Base-by-base conservation (phyloP, 2,329 filamentous ascomycete species). In the Chrysoporthe deuterocubensis region DNA sequence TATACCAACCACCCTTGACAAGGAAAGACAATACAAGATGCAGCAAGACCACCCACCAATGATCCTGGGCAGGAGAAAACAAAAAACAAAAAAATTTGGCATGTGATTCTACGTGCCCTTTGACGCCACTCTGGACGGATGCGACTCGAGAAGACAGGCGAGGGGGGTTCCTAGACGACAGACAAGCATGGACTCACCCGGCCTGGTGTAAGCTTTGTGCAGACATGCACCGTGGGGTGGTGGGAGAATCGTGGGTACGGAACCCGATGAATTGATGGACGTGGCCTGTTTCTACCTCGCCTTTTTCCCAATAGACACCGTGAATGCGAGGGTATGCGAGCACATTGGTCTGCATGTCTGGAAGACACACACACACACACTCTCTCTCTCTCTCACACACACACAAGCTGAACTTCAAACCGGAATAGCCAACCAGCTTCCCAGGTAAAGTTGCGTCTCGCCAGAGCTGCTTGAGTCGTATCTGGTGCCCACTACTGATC, bases 1-100 rank as follows among this genome's bases (percentile, higher is more conserved):
- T 21, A 60, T 60, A 60, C 57, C 57, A 60, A 60, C 57, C 40
- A 60, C n/a, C 57, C 34, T 40, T 57, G 54, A 40, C 34, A 57
- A 57, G 54, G 54, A 57, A n/a, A 40, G 54, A 57, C 54, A 57
- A 57, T 57, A 40, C 54, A 57, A 57, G 54, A 57, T 14, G 54
- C 54, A 34, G 54, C 54, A 40, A 57, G 54, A 57, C 54, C 34
- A 57, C 9, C 54, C 54, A 57, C 18, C 54, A 57, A 57, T 57
- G 54, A 57, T 14, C 34, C 34, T 40, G 14, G 54, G 50, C 50
- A 54, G 34, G 21, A 32, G 21, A 54, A 14, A 34, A 21, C 2
- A 48, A 48, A n/a, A 5, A 34, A 32, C 14, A 16, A 32, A 34
- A 54, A 13, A 54, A 34, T 7, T 7, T 54, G 54, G 34, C 34